phyloP scores from a whole-genome alignment of 805 yeast species.

The Sugiyamaella lignohabitans region DNA sequence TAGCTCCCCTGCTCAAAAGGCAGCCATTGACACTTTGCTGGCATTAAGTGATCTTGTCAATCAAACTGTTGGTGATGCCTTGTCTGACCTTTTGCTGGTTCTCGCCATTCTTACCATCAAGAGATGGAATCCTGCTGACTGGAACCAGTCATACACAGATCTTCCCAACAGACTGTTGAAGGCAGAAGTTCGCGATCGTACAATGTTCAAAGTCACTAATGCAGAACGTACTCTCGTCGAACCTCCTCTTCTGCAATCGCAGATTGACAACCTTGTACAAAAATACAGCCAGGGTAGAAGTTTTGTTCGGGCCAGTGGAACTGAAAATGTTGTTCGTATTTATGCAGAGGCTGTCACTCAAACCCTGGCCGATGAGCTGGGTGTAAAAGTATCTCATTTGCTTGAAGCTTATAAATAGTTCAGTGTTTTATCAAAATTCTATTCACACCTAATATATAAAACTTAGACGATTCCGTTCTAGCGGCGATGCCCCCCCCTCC shows the following conservation, averaged over 20 bases:
- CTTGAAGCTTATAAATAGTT: slow-evolving; percentile 17
- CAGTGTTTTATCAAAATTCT: no score
- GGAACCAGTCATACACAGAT: slow-evolving; percentile 76
- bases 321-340: slow-evolving; percentile 94
- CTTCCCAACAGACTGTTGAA: slow-evolving; percentile 81
- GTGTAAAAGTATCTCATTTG: slow-evolving; percentile 17
- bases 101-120: slow-evolving; percentile 55
- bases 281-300: slow-evolving; percentile 62
- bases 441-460: no score
- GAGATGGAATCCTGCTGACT: slow-evolving; percentile 52
- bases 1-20: slow-evolving; percentile 38
- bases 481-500: no score
- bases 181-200: slow-evolving; percentile 77
- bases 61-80: slow-evolving; percentile 98
- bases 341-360: slow-evolving; percentile 77
- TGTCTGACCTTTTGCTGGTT: slow-evolving; percentile 82
- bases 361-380: slow-evolving; percentile 43
- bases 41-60: slow-evolving; percentile 69
- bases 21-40: slow-evolving; percentile 49
- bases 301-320: slow-evolving; percentile 95
- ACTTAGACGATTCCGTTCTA: no score
- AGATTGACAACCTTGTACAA: slow-evolving; percentile 60
- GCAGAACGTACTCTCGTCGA: slow-evolving; percentile 78
- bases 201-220: slow-evolving; percentile 72
- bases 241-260: slow-evolving; percentile 70